These are phyloP conservation scores for Termitomyces sp. DNA, from an alignment of 768 basidiomycete species.

Conservation along the genomic window DNA sequence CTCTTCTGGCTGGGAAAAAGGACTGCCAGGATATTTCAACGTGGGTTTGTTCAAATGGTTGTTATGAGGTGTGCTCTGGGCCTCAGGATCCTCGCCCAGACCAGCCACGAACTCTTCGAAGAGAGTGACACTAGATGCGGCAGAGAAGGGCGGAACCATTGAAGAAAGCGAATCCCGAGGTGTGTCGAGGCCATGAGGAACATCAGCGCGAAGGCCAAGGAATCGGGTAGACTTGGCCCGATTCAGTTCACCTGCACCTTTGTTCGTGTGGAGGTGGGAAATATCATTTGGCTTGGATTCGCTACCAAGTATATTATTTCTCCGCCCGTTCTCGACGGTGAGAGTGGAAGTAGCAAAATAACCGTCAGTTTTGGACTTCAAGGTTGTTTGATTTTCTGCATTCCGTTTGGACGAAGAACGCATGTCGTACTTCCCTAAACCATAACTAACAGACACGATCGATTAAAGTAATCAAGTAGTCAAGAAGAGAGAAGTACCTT, in stretches of 20 bases:
- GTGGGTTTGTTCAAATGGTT: slow-evolving; percentile 30
- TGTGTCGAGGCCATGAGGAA: slow-evolving; percentile 43
- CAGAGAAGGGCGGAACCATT: slow-evolving; percentile 39
- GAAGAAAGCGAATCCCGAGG: slow-evolving; percentile 47
- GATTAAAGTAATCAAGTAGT: slow-evolving; percentile 1
- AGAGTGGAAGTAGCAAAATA: slow-evolving; percentile 29
- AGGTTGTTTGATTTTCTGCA: slow-evolving; percentile 46
- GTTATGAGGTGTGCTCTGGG: slow-evolving; percentile 64
- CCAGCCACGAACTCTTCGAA: slow-evolving; percentile 51
- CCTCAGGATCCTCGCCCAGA: slow-evolving; percentile 41
- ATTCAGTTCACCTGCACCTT: slow-evolving; percentile 15
- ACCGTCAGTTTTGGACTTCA: slow-evolving; percentile 38
- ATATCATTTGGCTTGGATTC: slow-evolving; percentile 32
- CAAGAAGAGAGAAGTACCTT: slow-evolving; percentile 34
- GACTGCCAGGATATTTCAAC: slow-evolving; percentile 27
- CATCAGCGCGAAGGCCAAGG: slow-evolving; percentile 44
- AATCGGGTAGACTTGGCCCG: slow-evolving; percentile 40
- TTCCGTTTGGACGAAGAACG: slow-evolving; percentile 48
- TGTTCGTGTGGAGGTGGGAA: slow-evolving; percentile 22
- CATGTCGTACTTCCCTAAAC: slow-evolving; percentile 55
- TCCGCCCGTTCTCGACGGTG: slow-evolving; percentile 35
- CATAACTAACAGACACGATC: slow-evolving; percentile 37
- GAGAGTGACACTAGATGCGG: slow-evolving; percentile 56
- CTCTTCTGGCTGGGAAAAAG: slow-evolving; percentile 29
- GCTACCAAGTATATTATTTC: slow-evolving; percentile 45